Base-by-base conservation (phyloP, 2,329 filamentous ascomycete species). In the Fusarium foetens region DNA sequence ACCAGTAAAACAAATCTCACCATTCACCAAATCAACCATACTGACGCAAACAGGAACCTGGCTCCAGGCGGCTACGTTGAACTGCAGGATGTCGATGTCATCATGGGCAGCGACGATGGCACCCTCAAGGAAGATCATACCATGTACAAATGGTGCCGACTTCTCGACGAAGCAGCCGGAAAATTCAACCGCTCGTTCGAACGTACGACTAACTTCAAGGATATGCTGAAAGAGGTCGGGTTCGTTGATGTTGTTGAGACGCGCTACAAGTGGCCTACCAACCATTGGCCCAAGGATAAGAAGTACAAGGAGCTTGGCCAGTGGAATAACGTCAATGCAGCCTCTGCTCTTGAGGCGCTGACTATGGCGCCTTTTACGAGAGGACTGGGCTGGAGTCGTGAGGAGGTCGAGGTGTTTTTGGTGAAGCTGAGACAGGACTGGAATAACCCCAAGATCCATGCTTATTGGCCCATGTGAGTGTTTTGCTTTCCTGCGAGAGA, bases 251-350 rank as follows among this genome's bases (percentile, higher is more conserved):
- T 90, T 0, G 75, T 78, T 1, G 84, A 88, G 71, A 78, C 81
- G 5, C 76, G 84, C 11, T 85, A 81, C 73, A 85, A 84, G 74
- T 83, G 86, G 77, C 86, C 86, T 0, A 80, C 82, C 51, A 86
- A 85, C 67, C 78, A 81, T 9, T 89, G 87, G 86, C 83, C 86
- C 0, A 85, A 82, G 59, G 84, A 86, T 17, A 80, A 79, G 21
- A 84, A 84, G 36, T 80, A 85, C 48, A 89, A 88, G 73, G 84
- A 87, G 51, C 75, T 87, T 4, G 87, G 86, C 38, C 48, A 59
- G n/a, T 75, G 76, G 76, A 77, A 75, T 1, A 63, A 71, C 5
- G 65, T 58, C 6, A 79, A 80, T 9, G 65, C 77, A 2, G 52
- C 64, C 13, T 66, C 62, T 1, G 77, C 75, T 2, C 43, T 80